Evolutionary conservation across 495 filamentous ascomycete genomes (phyloP).

Genomic region (Talaromyces borbonicus): DNA sequence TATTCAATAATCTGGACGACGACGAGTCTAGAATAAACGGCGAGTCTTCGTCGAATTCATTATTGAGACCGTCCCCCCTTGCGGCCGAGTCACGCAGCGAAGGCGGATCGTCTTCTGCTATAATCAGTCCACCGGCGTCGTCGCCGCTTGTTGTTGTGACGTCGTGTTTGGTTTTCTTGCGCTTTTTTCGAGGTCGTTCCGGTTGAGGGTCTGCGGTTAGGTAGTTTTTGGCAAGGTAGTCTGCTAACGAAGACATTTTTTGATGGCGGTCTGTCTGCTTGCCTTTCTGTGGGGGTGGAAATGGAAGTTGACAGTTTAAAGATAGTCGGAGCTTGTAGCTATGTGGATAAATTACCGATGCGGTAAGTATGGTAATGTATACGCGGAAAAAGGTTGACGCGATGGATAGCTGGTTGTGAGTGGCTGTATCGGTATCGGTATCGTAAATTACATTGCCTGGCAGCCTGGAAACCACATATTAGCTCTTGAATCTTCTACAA

Average conservation of each 20-base stretch:
- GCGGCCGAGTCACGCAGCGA: slow-evolving; percentile 51
- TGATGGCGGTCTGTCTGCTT: neutral
- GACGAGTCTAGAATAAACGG: slow-evolving; percentile 40
- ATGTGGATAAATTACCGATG: no score
- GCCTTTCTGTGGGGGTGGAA: neutral
- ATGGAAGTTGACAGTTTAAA: neutral
- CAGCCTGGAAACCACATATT: no score
- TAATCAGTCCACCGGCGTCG: slow-evolving; percentile 53
- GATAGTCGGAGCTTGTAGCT: neutral
- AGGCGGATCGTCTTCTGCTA: slow-evolving; percentile 81
- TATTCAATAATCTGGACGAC: slow-evolving; percentile 19
- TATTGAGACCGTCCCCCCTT: slow-evolving; percentile 21
- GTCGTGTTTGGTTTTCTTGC: slow-evolving; percentile 72
- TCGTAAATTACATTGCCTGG: no score
- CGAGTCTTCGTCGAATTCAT: slow-evolving; percentile 36
- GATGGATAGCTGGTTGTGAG: no score
- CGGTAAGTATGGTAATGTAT: no score
- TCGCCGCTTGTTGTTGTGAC: slow-evolving; percentile 22
- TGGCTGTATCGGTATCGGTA: no score
- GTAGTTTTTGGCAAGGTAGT: slow-evolving; percentile 93
- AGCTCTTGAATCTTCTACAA: no score
- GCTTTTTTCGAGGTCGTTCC: slow-evolving; percentile 62
- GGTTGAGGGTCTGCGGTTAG: slow-evolving; percentile 58
- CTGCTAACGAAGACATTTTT: slow-evolving; percentile 45
- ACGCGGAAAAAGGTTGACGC: no score